Evolutionary conservation across 768 basidiomycete genomes (phyloP), one percentile per base, ranked within the genome.

Genomic region (Macrocybe gigantea): DNA sequence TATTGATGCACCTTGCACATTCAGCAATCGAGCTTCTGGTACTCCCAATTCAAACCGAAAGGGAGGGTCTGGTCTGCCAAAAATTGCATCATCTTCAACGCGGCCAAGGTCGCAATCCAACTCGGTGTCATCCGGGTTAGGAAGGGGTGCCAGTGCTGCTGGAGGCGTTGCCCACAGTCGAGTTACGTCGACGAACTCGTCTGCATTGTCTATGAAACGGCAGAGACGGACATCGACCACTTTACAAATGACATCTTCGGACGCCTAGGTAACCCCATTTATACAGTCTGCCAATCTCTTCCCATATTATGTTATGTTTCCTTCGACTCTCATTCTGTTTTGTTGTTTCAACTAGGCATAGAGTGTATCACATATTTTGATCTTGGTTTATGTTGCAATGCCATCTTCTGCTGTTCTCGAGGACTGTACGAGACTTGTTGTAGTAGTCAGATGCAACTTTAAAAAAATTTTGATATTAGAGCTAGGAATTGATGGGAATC

Each of bases 1-100:
- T 49, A 5, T 4, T 31, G n/a, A 37, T 34, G 57, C 22, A 50
- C 15, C 33, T 43, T 30, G 38, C 8, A 31, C 33, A 11, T 48
- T 30, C 59, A 91, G 88, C 60, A 91, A 91, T 64, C 83, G 88
- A 38, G 85, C 88, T 34, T 88, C 88, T 45, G 88, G 88, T 32
- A 70, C 85, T 32, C 82, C 85, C 3, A 82, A 77, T 59, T 74
- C 74, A 49, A 74, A 69, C 43, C 72, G 85, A 38, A 82, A 87
- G 68, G 75, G 74, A 13, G 62, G 68, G n/a, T 65, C 77, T 15
- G 65, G 69, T 6, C 63, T 88, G 47, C 84, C 88, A 15, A 91
- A 90, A 70, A 69, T 91, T 38, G 87, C 88, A 1, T 80, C 84
- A 10, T 83, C 84, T 5, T 78, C 81, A 14, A 79, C 80, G 37